phyloP scores from a whole-genome alignment of 441 rosid species.

The Corymbia calophylla region DNA sequence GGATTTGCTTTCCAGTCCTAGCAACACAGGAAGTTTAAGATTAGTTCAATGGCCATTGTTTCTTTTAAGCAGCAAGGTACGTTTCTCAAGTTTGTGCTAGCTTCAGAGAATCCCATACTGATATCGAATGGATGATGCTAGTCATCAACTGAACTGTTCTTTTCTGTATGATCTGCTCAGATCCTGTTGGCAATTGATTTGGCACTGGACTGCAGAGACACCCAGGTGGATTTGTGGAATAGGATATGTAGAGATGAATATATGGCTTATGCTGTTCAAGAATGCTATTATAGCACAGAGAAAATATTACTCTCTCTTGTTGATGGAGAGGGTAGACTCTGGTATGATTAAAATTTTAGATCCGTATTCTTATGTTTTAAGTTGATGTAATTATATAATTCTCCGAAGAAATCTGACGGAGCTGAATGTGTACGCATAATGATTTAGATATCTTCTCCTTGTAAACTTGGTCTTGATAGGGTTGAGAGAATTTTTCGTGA shows the following conservation, averaged over 20 bases:
- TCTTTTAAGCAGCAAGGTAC: slow-evolving; percentile 97
- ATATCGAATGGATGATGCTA: slow-evolving; percentile 10
- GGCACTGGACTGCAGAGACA: slow-evolving; percentile 91
- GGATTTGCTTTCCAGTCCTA: slow-evolving; percentile 94
- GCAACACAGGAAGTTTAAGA: slow-evolving; percentile 89
- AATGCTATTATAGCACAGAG: slow-evolving; percentile 86
- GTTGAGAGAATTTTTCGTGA: slow-evolving; percentile 90
- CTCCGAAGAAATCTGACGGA: background rate
- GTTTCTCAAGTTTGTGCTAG: slow-evolving; percentile 6
- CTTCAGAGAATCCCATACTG: background rate
- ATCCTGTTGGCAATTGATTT: slow-evolving; percentile 92
- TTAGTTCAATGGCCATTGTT: slow-evolving; percentile 99
- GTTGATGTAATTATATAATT: background rate
- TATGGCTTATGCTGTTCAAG: slow-evolving; percentile 97
- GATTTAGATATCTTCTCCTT: slow-evolving; percentile 6
- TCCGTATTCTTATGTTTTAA: background rate
- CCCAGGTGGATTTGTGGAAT: slow-evolving; percentile 76
- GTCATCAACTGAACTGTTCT: slow-evolving; percentile 4
- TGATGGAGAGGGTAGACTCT: slow-evolving; percentile 93
- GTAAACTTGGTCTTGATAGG: slow-evolving; percentile 39
- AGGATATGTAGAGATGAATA: slow-evolving; percentile 89
- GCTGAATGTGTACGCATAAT: background rate
- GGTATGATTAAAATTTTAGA: slow-evolving; percentile 34
- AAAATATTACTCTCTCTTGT: slow-evolving; percentile 78
- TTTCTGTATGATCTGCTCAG: slow-evolving; percentile 24